Evolutionary conservation across 2,329 filamentous ascomycete genomes (phyloP).

Genomic region (Botryotinia convoluta): DNA sequence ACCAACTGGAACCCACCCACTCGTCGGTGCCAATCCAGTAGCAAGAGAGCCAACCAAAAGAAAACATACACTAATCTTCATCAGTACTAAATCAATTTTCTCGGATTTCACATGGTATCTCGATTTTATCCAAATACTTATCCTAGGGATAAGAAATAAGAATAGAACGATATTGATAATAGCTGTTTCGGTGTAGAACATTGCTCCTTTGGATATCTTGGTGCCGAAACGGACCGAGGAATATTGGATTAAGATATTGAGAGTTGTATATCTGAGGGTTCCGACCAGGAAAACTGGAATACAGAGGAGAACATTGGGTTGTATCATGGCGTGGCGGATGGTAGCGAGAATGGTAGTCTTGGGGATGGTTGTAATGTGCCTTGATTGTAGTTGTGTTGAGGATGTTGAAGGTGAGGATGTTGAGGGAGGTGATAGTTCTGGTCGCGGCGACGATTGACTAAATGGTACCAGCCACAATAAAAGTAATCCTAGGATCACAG

Average conservation of each 20-base stretch:
- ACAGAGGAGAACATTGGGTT: constrained; percentile 28
- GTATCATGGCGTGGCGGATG: constrained; percentile 22
- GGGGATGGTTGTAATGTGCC: not conserved
- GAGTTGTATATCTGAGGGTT: constrained; percentile 35
- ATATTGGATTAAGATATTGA: constrained; percentile 37
- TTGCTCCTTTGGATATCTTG: constrained; percentile 34
- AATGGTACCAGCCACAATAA: constrained; percentile 32
- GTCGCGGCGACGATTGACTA: constrained; percentile 3
- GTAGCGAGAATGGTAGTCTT: constrained; percentile 19
- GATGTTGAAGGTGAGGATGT: not conserved
- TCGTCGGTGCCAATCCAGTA: constrained; percentile 29
- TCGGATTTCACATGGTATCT: constrained; percentile 26
- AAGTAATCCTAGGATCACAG: constrained; percentile 27
- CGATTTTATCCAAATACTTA: constrained; percentile 26
- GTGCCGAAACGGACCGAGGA: constrained; percentile 34
- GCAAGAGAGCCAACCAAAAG: constrained; percentile 32
- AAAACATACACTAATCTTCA: constrained; percentile 30
- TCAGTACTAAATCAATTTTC: constrained; percentile 32
- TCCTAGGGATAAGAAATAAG: constrained; percentile 32
- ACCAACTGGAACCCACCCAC: constrained; percentile 31
- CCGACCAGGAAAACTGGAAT: constrained; percentile 37
- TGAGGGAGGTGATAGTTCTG: not conserved
- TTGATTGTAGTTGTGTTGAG: not conserved
- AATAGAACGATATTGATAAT: constrained; percentile 36
- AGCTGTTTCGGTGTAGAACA: constrained; percentile 37